A percentile compares a stretch with the other conserved stretches of the same genome.
These are phyloP conservation scores for Fragilaria radians DNA, from an alignment of 108 stramenopile species.

Conservation along the genomic window DNA sequence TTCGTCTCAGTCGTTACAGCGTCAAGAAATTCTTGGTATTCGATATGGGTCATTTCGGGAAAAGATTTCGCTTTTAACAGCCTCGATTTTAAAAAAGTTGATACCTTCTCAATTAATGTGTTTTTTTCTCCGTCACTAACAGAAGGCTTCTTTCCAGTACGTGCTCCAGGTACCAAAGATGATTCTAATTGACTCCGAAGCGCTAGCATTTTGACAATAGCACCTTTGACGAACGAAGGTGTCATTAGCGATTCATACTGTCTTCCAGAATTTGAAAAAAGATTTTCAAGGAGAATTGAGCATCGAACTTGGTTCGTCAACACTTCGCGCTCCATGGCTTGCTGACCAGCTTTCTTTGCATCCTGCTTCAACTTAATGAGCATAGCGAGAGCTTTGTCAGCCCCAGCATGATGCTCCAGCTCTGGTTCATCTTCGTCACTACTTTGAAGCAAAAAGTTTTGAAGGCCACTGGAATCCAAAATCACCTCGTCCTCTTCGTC, in stretches of 20 bases:
- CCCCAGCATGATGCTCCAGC: slow-evolving; percentile 85
- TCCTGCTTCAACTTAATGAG: slow-evolving; percentile 81
- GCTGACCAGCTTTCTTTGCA: slow-evolving; percentile 66
- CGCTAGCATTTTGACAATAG: slow-evolving; percentile 47
- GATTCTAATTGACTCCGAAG: slow-evolving; percentile 42
- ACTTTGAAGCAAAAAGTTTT: slow-evolving; percentile 69
- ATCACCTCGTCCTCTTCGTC: slow-evolving; percentile 11
- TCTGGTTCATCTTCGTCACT: slow-evolving; percentile 48
- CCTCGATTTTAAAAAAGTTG: slow-evolving; percentile 47
- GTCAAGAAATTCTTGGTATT: slow-evolving; percentile 16
- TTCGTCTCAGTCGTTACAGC: slow-evolving; percentile 34
- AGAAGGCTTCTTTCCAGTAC: slow-evolving; percentile 15
- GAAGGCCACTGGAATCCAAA: slow-evolving; percentile 49
- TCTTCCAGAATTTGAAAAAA: slow-evolving; percentile 6
- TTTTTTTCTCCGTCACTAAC: slow-evolving; percentile 42
- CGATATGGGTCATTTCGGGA: slow-evolving; percentile 18
- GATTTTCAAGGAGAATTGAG: slow-evolving; percentile 53
- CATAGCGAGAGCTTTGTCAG: slow-evolving; percentile 75
- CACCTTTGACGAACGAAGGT: slow-evolving; percentile 41
- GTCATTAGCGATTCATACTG: slow-evolving; percentile 18
- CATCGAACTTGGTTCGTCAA: slow-evolving; percentile 65
- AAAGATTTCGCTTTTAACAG: slow-evolving; percentile 45
- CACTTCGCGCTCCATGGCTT: slow-evolving; percentile 61
- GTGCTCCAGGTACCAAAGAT: slow-evolving; percentile 13
- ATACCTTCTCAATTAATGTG: slow-evolving; percentile 47